Percentiles rank a stretch among this genome's conserved stretches.
These are phyloP conservation scores for Venturia aucupariae DNA, from an alignment of 2,329 filamentous ascomycete genomes.

Conservation along the genomic window DNA sequence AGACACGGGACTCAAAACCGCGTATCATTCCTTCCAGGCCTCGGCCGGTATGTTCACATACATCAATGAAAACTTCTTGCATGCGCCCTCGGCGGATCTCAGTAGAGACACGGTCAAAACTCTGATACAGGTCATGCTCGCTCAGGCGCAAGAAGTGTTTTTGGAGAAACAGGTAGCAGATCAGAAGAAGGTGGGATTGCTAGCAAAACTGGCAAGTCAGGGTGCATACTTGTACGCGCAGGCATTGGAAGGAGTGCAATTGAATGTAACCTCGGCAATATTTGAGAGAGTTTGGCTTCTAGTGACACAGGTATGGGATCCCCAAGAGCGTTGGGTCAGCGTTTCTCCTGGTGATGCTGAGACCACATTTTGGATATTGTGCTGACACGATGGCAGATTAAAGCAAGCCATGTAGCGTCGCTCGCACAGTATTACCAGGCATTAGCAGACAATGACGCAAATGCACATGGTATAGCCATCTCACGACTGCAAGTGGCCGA, in stretches of 20 bases:
- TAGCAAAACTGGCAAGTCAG: constrained; percentile 90
- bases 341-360: constrained; percentile 9
- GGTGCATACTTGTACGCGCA: constrained; percentile 81
- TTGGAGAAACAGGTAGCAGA: constrained; percentile 92
- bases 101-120: constrained; percentile 95
- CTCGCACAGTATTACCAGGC: constrained; percentile 92
- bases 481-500: constrained; percentile 77
- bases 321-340: background rate
- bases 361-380: background rate
- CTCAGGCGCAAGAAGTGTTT: constrained; percentile 95
- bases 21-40: constrained; percentile 96
- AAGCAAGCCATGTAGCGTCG: constrained; percentile 73
- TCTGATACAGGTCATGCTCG: constrained; percentile 83
- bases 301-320: constrained; percentile 60
- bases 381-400: constrained; percentile 49
- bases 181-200: constrained; percentile 80
- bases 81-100: constrained; percentile 91
- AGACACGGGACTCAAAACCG: constrained; percentile 86
- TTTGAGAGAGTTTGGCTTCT: constrained; percentile 93
- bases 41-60: constrained; percentile 99
- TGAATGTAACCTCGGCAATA: constrained; percentile 80
- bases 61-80: constrained; percentile 98
- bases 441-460: constrained; percentile 79
- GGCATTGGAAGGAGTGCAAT: constrained; percentile 80
- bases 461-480: constrained; percentile 77